Base-by-base conservation (phyloP, 352 stramenopile species). In the Ophiocytium majus region DNA sequence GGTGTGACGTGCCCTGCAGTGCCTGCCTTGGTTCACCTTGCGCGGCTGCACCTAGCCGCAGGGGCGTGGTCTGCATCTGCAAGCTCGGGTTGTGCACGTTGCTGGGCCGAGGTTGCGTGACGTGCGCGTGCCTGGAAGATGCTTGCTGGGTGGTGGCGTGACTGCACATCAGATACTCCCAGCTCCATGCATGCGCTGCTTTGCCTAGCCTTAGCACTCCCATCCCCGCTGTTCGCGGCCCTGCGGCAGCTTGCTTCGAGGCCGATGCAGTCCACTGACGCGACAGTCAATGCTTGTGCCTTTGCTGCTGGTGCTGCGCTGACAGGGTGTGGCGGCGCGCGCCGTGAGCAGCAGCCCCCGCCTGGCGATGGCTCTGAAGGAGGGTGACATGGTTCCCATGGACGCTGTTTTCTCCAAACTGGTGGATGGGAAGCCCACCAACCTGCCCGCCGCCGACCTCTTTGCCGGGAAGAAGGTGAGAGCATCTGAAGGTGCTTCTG, bases 391-490 rank as follows among this genome's bases (percentile, higher is more conserved):
- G 82, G 35, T 89, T 31, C 86, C 86, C 17, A 84, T 87, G 82
- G 84, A 84, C 64, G 74, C 82, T 10, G 80, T 82, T 0, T 89
- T 89, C 84, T 78, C 82, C 50, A 79, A 76, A 32, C 63, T 89
- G 23, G 82, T 71, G 14, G 86, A 89, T 17, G 83, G 79, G 5
- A 83, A 83, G 49, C 86, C 86, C 28, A 81, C 83, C 0, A 82
- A 89, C 63, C 57, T 89, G 28, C 49, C 82, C 34, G 85, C 83
- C 17, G 50, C 63, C 31, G 86, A 89, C 19, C 78, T 89, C 35
- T 89, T 89, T 71, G 83, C 79, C 1, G 86, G 86, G 63, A 89
- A 90, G 92, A 94, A 79, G 89, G 90, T 78, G 35, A 57, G 43
- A n/a, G n/a, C n/a, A n/a, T n/a, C n/a, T n/a, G n/a, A n/a, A n/a